Base-by-base conservation (phyloP, 2,329 filamentous ascomycete genomes). In the Paecilomyces sp. region DNA sequence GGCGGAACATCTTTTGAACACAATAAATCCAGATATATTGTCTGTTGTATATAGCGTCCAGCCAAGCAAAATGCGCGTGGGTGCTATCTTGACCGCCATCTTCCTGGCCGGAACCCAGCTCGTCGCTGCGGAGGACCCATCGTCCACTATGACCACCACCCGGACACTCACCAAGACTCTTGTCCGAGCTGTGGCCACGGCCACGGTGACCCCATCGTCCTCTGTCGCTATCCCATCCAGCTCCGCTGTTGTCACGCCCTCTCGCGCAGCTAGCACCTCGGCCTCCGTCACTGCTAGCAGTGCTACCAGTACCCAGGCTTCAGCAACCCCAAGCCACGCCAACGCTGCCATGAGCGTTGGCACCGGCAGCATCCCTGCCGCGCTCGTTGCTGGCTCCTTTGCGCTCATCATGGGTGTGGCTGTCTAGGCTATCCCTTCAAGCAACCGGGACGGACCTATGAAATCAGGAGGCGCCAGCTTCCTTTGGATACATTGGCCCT, bases 111-210 rank as follows among this genome's bases (percentile, higher is more conserved):
- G 67, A 52, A 64, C 68, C 59, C 71, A 71, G 60, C 60, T 72
- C n/a, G 65, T 67, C 54, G 67, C 66, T 57, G 70, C 67, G 18
- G 68, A 71, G 47, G 31, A 33, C 66, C 64, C 55, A 72, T 33
- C 70, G 56, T 62, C 68, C 61, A 74, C 76, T 25, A 80, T 79
- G 63, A 79, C 79, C 25, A 64, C 77, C 18, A 56, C 75, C 3
- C 77, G 78, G 15, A 76, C 78, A 52, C 77, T 82, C 18, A 74
- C 77, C 12, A 68, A 71, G n/a, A 47, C 41, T 47, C 41, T 47
- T 18, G 18, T 47, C 41, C 41, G 41, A 18, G 41, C 41, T 57
- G 71, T 71, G 36, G 64, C 72, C 1, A 64, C 71, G 55, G 61
- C 65, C 56, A 64, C 51, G 8, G 60, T 36, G 60, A 61, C 24